Base-by-base conservation (phyloP, 768 basidiomycete genomes). In the Rhodotorula sphaerocarpa region DNA sequence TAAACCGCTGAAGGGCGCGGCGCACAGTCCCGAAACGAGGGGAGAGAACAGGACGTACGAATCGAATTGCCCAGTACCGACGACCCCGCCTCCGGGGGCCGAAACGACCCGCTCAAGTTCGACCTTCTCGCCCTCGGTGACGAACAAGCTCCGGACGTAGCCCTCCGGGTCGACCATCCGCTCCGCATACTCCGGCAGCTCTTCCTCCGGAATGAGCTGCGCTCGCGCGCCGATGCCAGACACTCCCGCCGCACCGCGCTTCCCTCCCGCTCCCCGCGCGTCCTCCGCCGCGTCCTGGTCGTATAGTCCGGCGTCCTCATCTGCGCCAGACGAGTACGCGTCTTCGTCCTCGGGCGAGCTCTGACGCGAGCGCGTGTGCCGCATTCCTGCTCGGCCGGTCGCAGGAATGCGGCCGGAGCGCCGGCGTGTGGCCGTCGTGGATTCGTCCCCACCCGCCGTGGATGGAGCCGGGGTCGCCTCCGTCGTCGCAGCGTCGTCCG, bases 111-210 rank as follows among this genome's bases (percentile, higher is more conserved):
- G 50, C 21, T 61, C 59, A 45, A 69, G 33, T 57, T 69, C 61
- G 45, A 69, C 68, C 36, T 39, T 39, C 5, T 30, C 11, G 46
- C 44, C 60, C 36, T 57, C 56, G 28, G 23, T 63, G 9, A 69
- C 64, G 28, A 69, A 69, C 54, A 59, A 27, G 18, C 42, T 25
- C 31, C 59, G 31, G 0, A 69, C 68, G 30, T 58, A 65, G 39
- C 36, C 41, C 47, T 69, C 68, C 11, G 68, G 64, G 52, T 69
- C 64, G 46, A 69, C 46, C 23, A 69, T 25, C 21, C 64, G 31
- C 31, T 28, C 25, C 10, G 64, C 68, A 34, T 63, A 69, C 36
- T 59, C 61, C 5, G 68, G 68, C 16, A 69, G 9, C 34, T 58
- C 51, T 28, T 69, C 68, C 14, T 44, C 46, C 7, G 56, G 51